phyloP scores from a whole-genome alignment of 2,329 filamentous ascomycete species.

The Cladosporium sp. region DNA sequence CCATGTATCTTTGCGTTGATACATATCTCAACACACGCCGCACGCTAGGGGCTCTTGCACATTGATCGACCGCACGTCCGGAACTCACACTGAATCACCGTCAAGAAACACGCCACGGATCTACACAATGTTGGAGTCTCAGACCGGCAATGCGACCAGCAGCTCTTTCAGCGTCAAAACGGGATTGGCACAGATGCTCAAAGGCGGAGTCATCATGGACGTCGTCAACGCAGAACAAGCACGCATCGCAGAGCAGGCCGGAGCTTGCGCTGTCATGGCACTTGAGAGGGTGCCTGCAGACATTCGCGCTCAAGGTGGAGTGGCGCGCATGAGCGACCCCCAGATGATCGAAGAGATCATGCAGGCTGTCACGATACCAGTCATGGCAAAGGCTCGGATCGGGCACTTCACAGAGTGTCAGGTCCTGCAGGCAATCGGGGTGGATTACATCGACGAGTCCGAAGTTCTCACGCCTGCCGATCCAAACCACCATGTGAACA shows the following conservation, averaged over 20 bases:
- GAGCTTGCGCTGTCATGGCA: constrained; percentile 94
- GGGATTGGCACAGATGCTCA: constrained; percentile 94
- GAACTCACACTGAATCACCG: no score
- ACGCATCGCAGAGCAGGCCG: constrained; percentile 94
- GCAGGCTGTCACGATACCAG: constrained; percentile 88
- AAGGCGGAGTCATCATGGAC: constrained; percentile 99
- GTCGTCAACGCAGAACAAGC: constrained; percentile 88
- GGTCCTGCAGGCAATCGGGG: constrained; percentile 89
- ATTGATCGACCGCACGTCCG: no score
- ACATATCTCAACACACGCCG: no score
- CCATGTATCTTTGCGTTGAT: no score
- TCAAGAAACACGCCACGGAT: no score
- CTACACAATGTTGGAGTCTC: no score
- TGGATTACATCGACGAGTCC: constrained; percentile 98
- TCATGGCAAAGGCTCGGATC: constrained; percentile 98
- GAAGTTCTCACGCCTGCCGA: constrained; percentile 97
- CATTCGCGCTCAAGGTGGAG: constrained; percentile 86
- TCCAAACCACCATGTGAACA: constrained; percentile 85
- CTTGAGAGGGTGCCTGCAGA: constrained; percentile 96
- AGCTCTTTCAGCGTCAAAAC: constrained; percentile 96
- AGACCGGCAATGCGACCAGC: no score
- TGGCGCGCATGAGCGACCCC: constrained; percentile 95
- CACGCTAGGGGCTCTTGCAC: no score
- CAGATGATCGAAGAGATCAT: constrained; percentile 94
- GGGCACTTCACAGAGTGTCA: constrained; percentile 97